Evolutionary conservation across 2,329 filamentous ascomycete species (phyloP).

Genomic region (Coniochaeta sp.): DNA sequence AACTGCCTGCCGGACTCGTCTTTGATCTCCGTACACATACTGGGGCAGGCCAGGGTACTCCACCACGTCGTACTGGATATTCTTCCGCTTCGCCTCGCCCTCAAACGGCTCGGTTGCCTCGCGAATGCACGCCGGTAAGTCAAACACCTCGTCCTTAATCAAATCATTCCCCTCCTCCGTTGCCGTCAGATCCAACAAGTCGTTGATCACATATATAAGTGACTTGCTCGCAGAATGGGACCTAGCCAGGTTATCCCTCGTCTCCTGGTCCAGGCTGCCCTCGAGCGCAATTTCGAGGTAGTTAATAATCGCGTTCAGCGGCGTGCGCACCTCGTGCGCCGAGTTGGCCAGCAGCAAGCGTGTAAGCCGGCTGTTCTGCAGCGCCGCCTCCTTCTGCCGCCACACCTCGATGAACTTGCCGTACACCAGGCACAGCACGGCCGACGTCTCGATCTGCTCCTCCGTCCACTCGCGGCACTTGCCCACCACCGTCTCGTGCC

Average conservation of each 20-base stretch:
- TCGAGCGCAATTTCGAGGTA: slow-evolving; percentile 89
- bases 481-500: slow-evolving; percentile 74
- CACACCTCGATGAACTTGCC: slow-evolving; percentile 86
- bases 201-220: slow-evolving; percentile 89
- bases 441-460: slow-evolving; percentile 82
- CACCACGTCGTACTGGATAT: slow-evolving; percentile 61
- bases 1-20: slow-evolving; percentile 74
- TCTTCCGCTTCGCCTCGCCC: slow-evolving; percentile 69
- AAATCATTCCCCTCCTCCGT: slow-evolving; percentile 74
- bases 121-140: slow-evolving; percentile 62
- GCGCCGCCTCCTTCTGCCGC: slow-evolving; percentile 79
- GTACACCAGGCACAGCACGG: slow-evolving; percentile 81
- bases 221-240: slow-evolving; percentile 91
- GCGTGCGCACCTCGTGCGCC: slow-evolving; percentile 85
- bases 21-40: slow-evolving; percentile 69
- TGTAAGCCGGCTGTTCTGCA: slow-evolving; percentile 78
- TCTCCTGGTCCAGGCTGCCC: slow-evolving; percentile 71
- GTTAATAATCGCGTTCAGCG: slow-evolving; percentile 89
- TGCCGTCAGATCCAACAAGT: slow-evolving; percentile 81
- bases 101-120: slow-evolving; percentile 72
- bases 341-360: slow-evolving; percentile 76
- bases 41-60: slow-evolving; percentile 63
- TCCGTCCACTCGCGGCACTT: slow-evolving; percentile 85
- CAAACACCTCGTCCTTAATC: slow-evolving; percentile 74
- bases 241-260: slow-evolving; percentile 72